Percentiles rank a stretch among this genome's conserved stretches.
Evolutionary conservation across 805 yeast genomes (phyloP).

Genomic region (Wickerhamomyces pijperi): DNA sequence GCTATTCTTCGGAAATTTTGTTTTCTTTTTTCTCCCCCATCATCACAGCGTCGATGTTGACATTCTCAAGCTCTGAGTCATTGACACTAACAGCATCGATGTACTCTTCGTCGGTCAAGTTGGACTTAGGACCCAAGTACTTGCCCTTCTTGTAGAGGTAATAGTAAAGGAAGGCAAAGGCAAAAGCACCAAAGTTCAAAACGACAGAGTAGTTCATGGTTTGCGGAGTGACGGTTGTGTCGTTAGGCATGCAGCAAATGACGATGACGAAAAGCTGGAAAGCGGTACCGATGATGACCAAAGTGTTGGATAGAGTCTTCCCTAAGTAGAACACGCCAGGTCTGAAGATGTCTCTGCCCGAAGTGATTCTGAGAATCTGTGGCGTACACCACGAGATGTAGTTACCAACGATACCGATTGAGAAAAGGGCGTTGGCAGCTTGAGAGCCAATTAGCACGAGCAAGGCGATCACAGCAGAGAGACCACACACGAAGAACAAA

Average conservation of each 20-base stretch:
- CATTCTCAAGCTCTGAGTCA: too few species aligned
- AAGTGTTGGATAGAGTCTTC: conserved; percentile 27
- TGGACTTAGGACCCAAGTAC: conserved; percentile 45
- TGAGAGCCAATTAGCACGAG: conserved; percentile 29
- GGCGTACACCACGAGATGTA: conserved; percentile 32
- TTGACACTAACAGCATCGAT: conserved; percentile 14
- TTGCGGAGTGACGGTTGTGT: conserved; percentile 35
- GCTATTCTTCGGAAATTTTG: too few species aligned
- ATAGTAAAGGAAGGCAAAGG: conserved; percentile 42
- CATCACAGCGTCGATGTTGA: too few species aligned
- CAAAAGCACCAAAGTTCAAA: conserved; percentile 55
- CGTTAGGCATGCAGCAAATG: conserved; percentile 51
- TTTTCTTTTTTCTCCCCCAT: too few species aligned
- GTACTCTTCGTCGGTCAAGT: conserved; percentile 14
- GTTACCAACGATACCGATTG: conserved; percentile 31
- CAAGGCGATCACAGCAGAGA: conserved; percentile 27
- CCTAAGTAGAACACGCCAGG: conserved; percentile 69
- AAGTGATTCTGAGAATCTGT: conserved; percentile 22
- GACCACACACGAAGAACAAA: conserved; percentile 29
- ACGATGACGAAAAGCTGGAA: conserved; percentile 45
- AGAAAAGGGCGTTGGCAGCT: conserved; percentile 34
- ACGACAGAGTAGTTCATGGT: conserved; percentile 68
- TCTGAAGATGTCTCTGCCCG: conserved; percentile 40
- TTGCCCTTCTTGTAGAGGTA: conserved; percentile 37
- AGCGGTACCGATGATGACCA: conserved; percentile 36